Evolutionary conservation across 2,329 filamentous ascomycete genomes (phyloP).

Genomic region (Curvularia eragrostidis): DNA sequence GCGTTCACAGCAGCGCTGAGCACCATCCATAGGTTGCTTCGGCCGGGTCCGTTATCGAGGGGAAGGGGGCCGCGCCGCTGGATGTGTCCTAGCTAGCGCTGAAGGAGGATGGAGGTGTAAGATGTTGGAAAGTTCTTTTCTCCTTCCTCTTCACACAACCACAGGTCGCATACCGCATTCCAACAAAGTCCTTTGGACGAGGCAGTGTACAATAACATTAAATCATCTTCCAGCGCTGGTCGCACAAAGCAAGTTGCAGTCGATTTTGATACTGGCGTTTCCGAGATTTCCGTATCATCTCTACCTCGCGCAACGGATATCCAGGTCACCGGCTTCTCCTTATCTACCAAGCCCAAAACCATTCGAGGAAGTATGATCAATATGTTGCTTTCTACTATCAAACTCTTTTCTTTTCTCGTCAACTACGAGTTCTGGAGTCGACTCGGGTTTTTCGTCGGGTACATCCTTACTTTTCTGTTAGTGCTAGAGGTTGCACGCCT

Average conservation of each 20-base stretch:
- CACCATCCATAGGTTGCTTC: neutral
- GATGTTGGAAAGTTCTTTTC: neutral
- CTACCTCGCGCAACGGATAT: neutral
- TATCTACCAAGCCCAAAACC: neutral
- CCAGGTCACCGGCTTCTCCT: neutral
- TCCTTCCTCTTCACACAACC: neutral
- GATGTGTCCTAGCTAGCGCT: neutral
- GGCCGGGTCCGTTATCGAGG: neutral
- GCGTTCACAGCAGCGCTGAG: neutral
- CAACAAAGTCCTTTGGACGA: neutral
- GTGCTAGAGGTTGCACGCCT: conserved; percentile 32
- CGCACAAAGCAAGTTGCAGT: neutral
- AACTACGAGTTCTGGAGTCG: conserved; percentile 24
- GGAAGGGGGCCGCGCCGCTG: neutral
- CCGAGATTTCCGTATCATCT: neutral
- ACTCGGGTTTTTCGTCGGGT: conserved; percentile 33
- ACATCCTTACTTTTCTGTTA: conserved; percentile 29
- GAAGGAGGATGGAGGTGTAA: neutral
- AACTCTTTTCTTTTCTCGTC: conserved; percentile 21
- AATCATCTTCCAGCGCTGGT: neutral
- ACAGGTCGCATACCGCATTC: no score
- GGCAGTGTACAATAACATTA: neutral
- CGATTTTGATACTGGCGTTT: neutral
- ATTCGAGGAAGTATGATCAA: neutral
- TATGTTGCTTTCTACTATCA: conserved; percentile 5